These are phyloP conservation scores for Coriaria nepalensis DNA, from an alignment of 306 rosid genomes.

Conservation along the genomic window DNA sequence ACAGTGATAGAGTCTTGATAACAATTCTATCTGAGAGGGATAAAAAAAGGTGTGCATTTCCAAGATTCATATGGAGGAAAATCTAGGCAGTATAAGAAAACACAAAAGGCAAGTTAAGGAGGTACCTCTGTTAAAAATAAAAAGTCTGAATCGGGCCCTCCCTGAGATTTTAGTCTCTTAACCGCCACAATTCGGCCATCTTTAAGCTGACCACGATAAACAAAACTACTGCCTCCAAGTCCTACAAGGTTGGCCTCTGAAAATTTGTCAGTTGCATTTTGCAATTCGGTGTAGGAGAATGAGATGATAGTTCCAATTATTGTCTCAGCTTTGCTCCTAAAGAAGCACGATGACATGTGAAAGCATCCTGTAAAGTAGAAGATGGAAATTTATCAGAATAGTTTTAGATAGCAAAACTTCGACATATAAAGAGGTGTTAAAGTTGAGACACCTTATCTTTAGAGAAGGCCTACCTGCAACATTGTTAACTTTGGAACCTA, in stretches of 20 bases:
- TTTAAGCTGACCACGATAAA: conserved; percentile 62
- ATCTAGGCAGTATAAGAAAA: not conserved
- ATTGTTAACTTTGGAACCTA: conserved; percentile 32
- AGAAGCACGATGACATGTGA: conserved; percentile 41
- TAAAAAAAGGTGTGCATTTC: conserved; percentile 1
- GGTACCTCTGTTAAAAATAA: conserved; percentile 69
- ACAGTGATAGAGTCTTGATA: conserved; percentile 84
- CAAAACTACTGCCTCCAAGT: conserved; percentile 85
- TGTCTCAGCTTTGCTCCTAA: conserved; percentile 38
- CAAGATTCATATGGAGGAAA: not conserved
- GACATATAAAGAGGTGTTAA: not conserved
- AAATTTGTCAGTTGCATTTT: conserved; percentile 65
- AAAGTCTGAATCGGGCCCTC: conserved; percentile 54
- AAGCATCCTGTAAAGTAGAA: conserved; percentile 49
- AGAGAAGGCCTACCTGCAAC: conserved; percentile 28
- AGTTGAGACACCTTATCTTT: not conserved
- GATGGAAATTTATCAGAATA: not conserved
- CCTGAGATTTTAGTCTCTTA: conserved; percentile 56
- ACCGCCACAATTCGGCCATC: conserved; percentile 64
- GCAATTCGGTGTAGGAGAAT: conserved; percentile 67
- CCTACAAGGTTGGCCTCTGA: conserved; percentile 72
- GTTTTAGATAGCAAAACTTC: not conserved
- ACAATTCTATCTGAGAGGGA: conserved; percentile 65
- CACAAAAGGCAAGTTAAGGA: conserved; percentile 9
- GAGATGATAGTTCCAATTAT: conserved; percentile 55